These are phyloP conservation scores for Trichocomaceae sp. DNA, from an alignment of 2,329 filamentous ascomycete species.

Conservation along the genomic window DNA sequence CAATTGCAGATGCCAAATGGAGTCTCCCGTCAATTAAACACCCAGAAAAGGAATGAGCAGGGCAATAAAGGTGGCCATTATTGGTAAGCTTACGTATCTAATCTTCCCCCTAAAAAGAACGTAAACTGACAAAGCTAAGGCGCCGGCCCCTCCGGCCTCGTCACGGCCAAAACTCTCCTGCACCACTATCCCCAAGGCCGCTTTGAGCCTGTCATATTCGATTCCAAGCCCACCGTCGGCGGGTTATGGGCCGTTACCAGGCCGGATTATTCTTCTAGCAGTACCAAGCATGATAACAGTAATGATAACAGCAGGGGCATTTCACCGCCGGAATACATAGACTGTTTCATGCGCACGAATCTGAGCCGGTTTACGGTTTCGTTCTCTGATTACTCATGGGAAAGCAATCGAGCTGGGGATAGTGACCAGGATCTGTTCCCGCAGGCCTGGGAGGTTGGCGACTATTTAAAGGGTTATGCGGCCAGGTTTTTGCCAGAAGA, in stretches of 20 bases:
- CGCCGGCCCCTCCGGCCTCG: constrained; percentile 62
- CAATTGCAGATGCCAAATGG: too few species aligned
- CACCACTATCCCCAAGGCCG: constrained; percentile 47
- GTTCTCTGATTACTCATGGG: constrained; percentile 61
- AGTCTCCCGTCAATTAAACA: too few species aligned
- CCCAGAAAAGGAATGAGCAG: background rate
- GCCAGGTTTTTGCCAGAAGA: constrained; percentile 48
- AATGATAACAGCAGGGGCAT: background rate
- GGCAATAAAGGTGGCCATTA: constrained; percentile 47
- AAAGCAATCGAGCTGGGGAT: constrained; percentile 30
- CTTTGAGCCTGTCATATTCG: constrained; percentile 66
- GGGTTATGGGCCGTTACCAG: constrained; percentile 59
- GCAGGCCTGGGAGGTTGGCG: constrained; percentile 67
- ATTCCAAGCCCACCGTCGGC: constrained; percentile 59
- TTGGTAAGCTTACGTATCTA: constrained; percentile 39
- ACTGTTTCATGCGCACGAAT: constrained; percentile 55
- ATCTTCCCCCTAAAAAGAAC: too few species aligned
- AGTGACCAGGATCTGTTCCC: constrained; percentile 56
- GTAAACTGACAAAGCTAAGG: constrained; percentile 39
- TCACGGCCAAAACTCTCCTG: constrained; percentile 66
- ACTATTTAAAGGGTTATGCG: constrained; percentile 62
- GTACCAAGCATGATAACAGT: background rate
- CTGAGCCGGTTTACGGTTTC: constrained; percentile 67
- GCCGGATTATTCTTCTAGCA: constrained; percentile 42
- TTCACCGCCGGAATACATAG: constrained; percentile 37